A percentile compares a stretch with the other conserved stretches of the same genome.
phyloP scores from a whole-genome alignment of 345 rosid species.

The Sapria himalayana region DNA sequence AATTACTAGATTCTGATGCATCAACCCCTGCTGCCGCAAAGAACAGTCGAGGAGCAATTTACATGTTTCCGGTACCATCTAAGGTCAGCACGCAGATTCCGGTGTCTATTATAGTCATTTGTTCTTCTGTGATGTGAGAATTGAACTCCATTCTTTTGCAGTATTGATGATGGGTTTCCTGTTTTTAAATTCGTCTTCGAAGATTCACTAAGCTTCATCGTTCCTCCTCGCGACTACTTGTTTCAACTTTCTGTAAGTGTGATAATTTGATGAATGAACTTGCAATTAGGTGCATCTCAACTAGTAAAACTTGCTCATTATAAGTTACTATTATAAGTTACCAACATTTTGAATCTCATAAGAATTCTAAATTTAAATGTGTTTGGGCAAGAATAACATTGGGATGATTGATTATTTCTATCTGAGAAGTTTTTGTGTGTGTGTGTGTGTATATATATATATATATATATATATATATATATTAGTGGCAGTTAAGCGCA shows the following conservation, averaged over 20 bases:
- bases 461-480: too few relatives aligned
- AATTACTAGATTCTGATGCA: slow-evolving; percentile 24
- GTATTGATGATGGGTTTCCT: slow-evolving; percentile 52
- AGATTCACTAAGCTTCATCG: slow-evolving; percentile 30
- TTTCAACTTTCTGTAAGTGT: slow-evolving; percentile 41
- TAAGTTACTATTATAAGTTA: too few relatives aligned
- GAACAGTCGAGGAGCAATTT: slow-evolving; percentile 38
- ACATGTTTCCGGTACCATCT: slow-evolving; percentile 31
- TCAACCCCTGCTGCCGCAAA: slow-evolving; percentile 33
- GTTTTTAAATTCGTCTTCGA: slow-evolving; percentile 39
- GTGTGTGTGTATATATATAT: too few relatives aligned
- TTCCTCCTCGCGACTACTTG: slow-evolving; percentile 58
- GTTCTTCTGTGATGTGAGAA: neutral
- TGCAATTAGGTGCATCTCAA: too few relatives aligned
- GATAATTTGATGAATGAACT: too few relatives aligned
- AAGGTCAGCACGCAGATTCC: slow-evolving; percentile 26
- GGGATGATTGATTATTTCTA: too few relatives aligned
- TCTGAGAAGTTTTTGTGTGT: too few relatives aligned
- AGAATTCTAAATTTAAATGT: too few relatives aligned
- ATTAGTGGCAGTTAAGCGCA: too few relatives aligned
- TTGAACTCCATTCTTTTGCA: slow-evolving; percentile 16
- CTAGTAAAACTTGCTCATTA: too few relatives aligned
- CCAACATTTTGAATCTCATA: too few relatives aligned
- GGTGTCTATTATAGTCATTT: neutral
- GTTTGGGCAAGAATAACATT: too few relatives aligned